Evolutionary conservation across 2,329 filamentous ascomycete species (phyloP).

Genomic region (Escovopsis weberi): DNA sequence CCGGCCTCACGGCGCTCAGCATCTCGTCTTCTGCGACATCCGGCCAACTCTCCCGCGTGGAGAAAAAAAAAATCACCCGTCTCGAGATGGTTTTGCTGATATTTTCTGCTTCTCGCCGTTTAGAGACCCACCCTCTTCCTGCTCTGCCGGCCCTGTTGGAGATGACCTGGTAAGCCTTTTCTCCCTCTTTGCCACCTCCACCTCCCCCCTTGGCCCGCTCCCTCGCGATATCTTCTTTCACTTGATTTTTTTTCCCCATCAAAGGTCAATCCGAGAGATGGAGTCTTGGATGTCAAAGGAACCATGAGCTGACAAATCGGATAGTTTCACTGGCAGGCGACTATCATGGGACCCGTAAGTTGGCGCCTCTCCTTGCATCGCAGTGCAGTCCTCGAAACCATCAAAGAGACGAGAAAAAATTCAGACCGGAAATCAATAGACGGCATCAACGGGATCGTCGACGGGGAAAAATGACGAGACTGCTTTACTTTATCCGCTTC

Average conservation of each 20-base stretch:
- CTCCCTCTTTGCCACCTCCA: too few species aligned
- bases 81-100: slow-evolving; percentile 8
- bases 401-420: too few species aligned
- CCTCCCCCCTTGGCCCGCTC: too few species aligned
- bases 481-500: not conserved
- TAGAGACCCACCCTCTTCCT: slow-evolving; percentile 96
- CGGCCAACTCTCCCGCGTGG: not conserved
- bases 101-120: slow-evolving; percentile 4
- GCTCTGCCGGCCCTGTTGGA: slow-evolving; percentile 91
- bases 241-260: too few species aligned
- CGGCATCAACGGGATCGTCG: not conserved
- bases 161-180: slow-evolving; percentile 77
- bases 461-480: not conserved
- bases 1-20: slow-evolving; percentile 6
- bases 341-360: slow-evolving; percentile 97
- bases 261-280: not conserved
- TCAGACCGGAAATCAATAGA: too few species aligned
- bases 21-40: not conserved
- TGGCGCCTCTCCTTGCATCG: slow-evolving; percentile 3
- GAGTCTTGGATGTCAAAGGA: not conserved
- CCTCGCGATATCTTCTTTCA: too few species aligned
- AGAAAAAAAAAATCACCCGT: not conserved
- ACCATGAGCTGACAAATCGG: slow-evolving; percentile 12
- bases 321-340: slow-evolving; percentile 99
- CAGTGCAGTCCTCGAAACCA: too few species aligned